Percentiles rank a stretch among this genome's conserved stretches.
These are phyloP conservation scores for Oryza punctata DNA, from an alignment of 176 grass and related monocot genomes.

Conservation along the genomic window DNA sequence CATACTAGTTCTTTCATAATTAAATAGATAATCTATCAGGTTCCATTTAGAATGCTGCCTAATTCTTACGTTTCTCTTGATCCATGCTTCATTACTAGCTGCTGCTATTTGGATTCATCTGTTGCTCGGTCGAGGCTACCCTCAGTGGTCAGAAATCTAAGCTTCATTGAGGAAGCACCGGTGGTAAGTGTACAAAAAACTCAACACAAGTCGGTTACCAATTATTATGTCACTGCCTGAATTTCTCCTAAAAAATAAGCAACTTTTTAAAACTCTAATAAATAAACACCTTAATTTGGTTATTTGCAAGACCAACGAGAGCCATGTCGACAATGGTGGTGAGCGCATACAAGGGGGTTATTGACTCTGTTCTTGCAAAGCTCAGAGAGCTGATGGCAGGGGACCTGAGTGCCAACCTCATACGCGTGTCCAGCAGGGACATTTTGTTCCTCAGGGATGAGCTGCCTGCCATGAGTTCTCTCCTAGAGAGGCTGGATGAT, in stretches of 20 bases:
- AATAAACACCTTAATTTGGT: not conserved
- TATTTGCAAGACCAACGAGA: not conserved
- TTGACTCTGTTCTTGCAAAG: constrained; percentile 3
- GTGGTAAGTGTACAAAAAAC: too few relatives aligned
- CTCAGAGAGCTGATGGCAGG: not conserved
- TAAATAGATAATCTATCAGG: too few relatives aligned
- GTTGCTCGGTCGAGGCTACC: too few relatives aligned
- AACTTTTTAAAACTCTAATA: not conserved
- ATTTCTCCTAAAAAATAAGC: not conserved
- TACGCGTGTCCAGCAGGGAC: not conserved
- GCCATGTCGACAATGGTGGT: not conserved
- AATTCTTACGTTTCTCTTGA: too few relatives aligned
- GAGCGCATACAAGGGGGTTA: constrained; percentile 16
- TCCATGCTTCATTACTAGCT: too few relatives aligned
- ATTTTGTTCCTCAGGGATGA: not conserved
- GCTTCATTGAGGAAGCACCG: too few relatives aligned
- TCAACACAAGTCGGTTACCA: too few relatives aligned
- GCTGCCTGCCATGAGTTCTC: not conserved
- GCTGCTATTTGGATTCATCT: too few relatives aligned
- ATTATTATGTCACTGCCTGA: too few relatives aligned
- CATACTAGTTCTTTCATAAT: too few relatives aligned
- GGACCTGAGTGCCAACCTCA: not conserved
- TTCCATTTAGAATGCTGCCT: too few relatives aligned
- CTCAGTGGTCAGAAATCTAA: too few relatives aligned
- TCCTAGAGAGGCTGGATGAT: not conserved